Conservation (phyloP, 2,329 filamentous ascomycete species). For the Venturia aucupariae region DNA sequence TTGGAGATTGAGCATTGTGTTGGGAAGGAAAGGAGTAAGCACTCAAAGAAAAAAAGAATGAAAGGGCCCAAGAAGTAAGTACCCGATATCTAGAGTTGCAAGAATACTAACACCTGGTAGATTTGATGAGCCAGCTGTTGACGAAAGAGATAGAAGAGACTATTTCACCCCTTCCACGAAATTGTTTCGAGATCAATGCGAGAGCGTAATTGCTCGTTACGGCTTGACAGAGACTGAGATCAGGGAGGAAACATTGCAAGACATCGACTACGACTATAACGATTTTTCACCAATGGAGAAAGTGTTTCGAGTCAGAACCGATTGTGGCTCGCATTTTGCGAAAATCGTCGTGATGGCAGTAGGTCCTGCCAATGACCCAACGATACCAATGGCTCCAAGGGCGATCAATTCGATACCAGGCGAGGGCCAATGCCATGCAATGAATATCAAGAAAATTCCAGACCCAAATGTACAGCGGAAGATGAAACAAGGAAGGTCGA, state of each 20-base stretch:
- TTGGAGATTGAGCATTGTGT: slow-evolving; percentile 63
- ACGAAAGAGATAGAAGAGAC: slow-evolving; percentile 34
- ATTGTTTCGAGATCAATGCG: slow-evolving; percentile 35
- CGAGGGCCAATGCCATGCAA: slow-evolving; percentile 53
- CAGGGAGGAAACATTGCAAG: slow-evolving; percentile 48
- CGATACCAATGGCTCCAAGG: slow-evolving; percentile 29
- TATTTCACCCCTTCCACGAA: slow-evolving; percentile 34
- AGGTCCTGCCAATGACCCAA: slow-evolving; percentile 58
- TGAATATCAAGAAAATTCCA: slow-evolving; percentile 53
- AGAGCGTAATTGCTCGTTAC: slow-evolving; percentile 32
- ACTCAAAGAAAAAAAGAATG: slow-evolving; percentile 58
- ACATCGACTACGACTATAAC: slow-evolving; percentile 48
- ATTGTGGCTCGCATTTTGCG: slow-evolving; percentile 46
- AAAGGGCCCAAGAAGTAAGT: slow-evolving; percentile 32
- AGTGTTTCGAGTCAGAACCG: slow-evolving; percentile 56
- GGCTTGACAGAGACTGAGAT: slow-evolving; percentile 44
- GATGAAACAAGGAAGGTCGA: slow-evolving; percentile 36
- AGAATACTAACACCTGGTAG: neutral
- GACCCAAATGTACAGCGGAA: slow-evolving; percentile 43
- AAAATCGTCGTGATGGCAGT: slow-evolving; percentile 57
- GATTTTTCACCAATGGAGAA: slow-evolving; percentile 33
- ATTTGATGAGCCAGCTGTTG: neutral
- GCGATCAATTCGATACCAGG: slow-evolving; percentile 26
- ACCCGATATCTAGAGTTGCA: slow-evolving; percentile 22
- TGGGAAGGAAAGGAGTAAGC: slow-evolving; percentile 72